Percentiles rank a stretch among this genome's conserved stretches.
These are phyloP conservation scores for Aspergillus aculeatus DNA, from an alignment of 2,329 filamentous ascomycete species.

Conservation along the genomic window DNA sequence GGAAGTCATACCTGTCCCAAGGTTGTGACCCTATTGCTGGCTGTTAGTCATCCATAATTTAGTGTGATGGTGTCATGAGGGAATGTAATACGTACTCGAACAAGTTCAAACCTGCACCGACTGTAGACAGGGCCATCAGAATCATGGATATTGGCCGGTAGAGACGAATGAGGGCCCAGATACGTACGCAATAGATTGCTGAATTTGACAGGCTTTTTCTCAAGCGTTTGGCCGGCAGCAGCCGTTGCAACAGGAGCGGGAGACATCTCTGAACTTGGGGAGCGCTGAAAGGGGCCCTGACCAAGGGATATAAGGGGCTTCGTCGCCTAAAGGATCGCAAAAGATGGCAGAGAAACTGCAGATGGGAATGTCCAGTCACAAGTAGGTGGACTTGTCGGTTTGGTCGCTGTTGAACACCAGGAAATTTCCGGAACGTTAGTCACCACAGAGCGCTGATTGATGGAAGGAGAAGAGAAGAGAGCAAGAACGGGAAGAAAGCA, in stretches of 20 bases:
- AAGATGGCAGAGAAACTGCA: slow-evolving; percentile 6
- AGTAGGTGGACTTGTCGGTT: not conserved
- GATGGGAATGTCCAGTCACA: slow-evolving; percentile 12
- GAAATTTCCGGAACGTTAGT: not conserved
- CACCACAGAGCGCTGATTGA: not conserved
- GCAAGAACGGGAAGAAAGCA: not conserved
- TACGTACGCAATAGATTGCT: slow-evolving; percentile 82
- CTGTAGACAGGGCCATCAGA: slow-evolving; percentile 35
- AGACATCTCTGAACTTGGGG: slow-evolving; percentile 59
- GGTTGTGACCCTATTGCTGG: slow-evolving; percentile 58
- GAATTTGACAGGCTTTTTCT: slow-evolving; percentile 99
- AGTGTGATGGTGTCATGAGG: not conserved
- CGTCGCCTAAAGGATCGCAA: slow-evolving; percentile 59
- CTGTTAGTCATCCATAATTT: slow-evolving; percentile 8
- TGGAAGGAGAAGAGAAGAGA: no score
- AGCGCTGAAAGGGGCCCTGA: slow-evolving; percentile 77
- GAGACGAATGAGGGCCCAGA: not conserved
- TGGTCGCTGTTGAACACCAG: not conserved
- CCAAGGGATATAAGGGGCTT: slow-evolving; percentile 90
- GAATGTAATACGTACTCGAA: slow-evolving; percentile 66
- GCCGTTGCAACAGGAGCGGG: slow-evolving; percentile 49
- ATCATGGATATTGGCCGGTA: slow-evolving; percentile 17
- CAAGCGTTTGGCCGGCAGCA: slow-evolving; percentile 59
- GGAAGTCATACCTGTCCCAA: slow-evolving; percentile 59
- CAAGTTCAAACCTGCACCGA: slow-evolving; percentile 91